Conservation (phyloP, 331 rosid genomes). For the Quercus tomentella region DNA sequence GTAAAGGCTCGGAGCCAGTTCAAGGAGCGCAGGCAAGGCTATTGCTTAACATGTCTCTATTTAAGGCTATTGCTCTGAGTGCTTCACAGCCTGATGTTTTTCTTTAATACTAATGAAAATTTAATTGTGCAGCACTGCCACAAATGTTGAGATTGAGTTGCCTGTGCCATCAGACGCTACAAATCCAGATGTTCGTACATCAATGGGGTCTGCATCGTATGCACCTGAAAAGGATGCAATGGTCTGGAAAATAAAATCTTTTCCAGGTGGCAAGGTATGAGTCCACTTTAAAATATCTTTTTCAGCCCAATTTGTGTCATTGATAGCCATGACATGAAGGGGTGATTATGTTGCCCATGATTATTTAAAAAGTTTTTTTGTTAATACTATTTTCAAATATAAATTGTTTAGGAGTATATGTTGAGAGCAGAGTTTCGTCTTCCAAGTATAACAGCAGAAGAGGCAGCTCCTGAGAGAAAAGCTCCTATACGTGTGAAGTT, state of each 20-base stretch:
- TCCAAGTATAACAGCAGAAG: slow-evolving; percentile 88
- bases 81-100: slow-evolving; percentile 9
- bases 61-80: slow-evolving; percentile 11
- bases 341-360: neutral
- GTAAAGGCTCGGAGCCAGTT: slow-evolving; percentile 97
- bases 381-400: slow-evolving; percentile 17
- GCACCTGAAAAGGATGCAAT: slow-evolving; percentile 96
- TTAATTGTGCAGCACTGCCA: slow-evolving; percentile 75
- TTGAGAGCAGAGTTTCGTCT: slow-evolving; percentile 95
- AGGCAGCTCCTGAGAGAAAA: slow-evolving; percentile 89
- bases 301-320: neutral
- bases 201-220: slow-evolving; percentile 97
- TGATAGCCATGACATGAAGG: neutral
- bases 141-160: slow-evolving; percentile 87
- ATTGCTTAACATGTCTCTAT: slow-evolving; percentile 14
- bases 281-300: slow-evolving; percentile 18
- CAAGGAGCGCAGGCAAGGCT: slow-evolving; percentile 92
- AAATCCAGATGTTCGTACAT: slow-evolving; percentile 85
- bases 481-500: slow-evolving; percentile 97
- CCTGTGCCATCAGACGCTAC: slow-evolving; percentile 93
- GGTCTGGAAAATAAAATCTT: slow-evolving; percentile 92
- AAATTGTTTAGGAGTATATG: slow-evolving; percentile 72
- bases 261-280: slow-evolving; percentile 96
- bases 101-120: slow-evolving; percentile 24
- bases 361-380: neutral